phyloP scores from a whole-genome alignment of 2,329 filamentous ascomycete genomes.

The Colletotrichum musicola region DNA sequence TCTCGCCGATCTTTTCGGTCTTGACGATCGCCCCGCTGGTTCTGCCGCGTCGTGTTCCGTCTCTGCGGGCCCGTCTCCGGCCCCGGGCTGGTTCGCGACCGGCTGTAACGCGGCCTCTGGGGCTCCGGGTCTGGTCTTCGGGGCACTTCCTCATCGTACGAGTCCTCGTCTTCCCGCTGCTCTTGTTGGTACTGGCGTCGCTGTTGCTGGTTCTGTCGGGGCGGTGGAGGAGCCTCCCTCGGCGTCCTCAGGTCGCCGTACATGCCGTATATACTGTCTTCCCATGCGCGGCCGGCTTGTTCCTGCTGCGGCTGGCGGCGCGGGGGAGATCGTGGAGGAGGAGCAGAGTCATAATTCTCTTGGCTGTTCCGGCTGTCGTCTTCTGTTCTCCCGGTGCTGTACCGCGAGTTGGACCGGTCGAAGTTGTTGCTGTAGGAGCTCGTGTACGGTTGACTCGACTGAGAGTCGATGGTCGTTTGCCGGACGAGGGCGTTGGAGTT shows the following conservation, averaged over 20 bases:
- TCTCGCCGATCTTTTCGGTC: not conserved
- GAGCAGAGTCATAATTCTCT: slow-evolving; percentile 1
- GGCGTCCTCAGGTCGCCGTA: slow-evolving; percentile 33
- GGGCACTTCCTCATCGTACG: slow-evolving; percentile 26
- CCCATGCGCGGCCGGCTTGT: slow-evolving; percentile 6
- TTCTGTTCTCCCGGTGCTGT: slow-evolving; percentile 26
- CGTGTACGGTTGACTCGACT: slow-evolving; percentile 18
- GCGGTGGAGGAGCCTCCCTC: slow-evolving; percentile 24
- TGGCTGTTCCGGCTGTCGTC: slow-evolving; percentile 17
- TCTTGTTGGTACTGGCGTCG: slow-evolving; percentile 4
- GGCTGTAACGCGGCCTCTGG: slow-evolving; percentile 1
- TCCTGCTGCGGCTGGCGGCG: slow-evolving; percentile 5
- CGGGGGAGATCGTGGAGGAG: not conserved
- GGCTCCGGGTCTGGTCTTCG: slow-evolving; percentile 12
- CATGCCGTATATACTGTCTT: slow-evolving; percentile 37
- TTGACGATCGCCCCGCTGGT: slow-evolving; percentile 7
- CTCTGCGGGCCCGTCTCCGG: not conserved
- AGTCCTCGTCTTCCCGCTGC: slow-evolving; percentile 19
- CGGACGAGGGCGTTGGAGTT: slow-evolving; percentile 17
- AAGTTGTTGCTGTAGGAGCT: slow-evolving; percentile 39
- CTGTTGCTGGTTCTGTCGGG: slow-evolving; percentile 1
- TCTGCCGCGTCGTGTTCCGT: slow-evolving; percentile 9
- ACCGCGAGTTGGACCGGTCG: slow-evolving; percentile 27
- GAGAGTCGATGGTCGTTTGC: not conserved
- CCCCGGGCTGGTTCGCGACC: slow-evolving; percentile 10